These are phyloP conservation scores for Pythium folliculosum DNA, from an alignment of 352 stramenopile genomes.

Conservation along the genomic window DNA sequence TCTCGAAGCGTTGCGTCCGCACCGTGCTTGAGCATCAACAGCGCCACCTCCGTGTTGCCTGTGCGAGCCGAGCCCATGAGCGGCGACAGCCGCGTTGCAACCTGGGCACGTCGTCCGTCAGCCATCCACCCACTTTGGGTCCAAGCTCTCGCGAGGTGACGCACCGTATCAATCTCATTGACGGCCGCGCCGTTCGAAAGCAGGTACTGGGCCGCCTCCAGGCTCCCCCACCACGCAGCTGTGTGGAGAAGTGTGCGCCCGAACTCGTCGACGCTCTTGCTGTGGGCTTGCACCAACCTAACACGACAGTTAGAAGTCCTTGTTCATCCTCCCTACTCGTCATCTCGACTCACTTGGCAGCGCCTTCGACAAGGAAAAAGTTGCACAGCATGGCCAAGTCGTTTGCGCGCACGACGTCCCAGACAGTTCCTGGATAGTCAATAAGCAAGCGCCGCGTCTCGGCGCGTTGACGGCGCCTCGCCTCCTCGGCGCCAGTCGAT, in stretches of 20 bases:
- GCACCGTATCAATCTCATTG: slow-evolving; percentile 56
- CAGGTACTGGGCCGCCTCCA: slow-evolving; percentile 39
- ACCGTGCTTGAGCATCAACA: slow-evolving; percentile 47
- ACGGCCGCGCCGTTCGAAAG: slow-evolving; percentile 46
- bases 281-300: slow-evolving; percentile 45
- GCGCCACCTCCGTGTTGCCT: slow-evolving; percentile 49
- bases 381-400: slow-evolving; percentile 54
- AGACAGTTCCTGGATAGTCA: slow-evolving; percentile 51
- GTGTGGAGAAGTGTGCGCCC: slow-evolving; percentile 65
- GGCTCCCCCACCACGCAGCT: slow-evolving; percentile 48
- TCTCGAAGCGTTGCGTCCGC: slow-evolving; percentile 48
- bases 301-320: too few relatives aligned
- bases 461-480: slow-evolving; percentile 44
- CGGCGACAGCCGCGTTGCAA: slow-evolving; percentile 49
- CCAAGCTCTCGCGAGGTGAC: background rate
- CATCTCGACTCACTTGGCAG: slow-evolving; percentile 30
- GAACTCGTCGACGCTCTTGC: slow-evolving; percentile 47
- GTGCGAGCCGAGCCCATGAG: slow-evolving; percentile 63
- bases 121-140: too few relatives aligned
- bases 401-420: slow-evolving; percentile 49
- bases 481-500: slow-evolving; percentile 27
- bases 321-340: too few relatives aligned
- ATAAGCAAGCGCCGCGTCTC: slow-evolving; percentile 61
- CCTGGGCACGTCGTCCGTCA: too few relatives aligned
- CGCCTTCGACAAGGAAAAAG: slow-evolving; percentile 68